Evolutionary conservation across 345 rosid genomes (phyloP).

Genomic region (Bruguiera gymnorhiza): DNA sequence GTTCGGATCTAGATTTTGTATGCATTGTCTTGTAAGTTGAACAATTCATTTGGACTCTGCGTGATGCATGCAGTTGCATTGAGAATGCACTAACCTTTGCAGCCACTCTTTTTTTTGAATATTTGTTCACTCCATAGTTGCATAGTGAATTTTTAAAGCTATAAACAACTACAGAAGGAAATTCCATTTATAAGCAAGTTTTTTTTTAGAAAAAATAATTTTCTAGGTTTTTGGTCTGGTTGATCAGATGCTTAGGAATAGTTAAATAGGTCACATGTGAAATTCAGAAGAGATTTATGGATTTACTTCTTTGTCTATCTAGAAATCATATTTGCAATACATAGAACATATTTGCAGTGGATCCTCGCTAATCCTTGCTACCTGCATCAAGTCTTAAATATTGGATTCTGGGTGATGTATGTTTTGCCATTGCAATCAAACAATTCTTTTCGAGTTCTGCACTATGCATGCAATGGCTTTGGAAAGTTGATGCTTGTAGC

Average conservation of each 20-base stretch:
- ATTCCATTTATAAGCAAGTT: background rate
- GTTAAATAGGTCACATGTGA: conserved; percentile 55
- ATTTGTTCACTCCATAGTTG: too few relatives aligned
- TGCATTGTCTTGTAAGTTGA: background rate
- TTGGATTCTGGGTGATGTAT: background rate
- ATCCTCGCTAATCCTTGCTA: too few relatives aligned
- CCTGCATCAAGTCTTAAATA: background rate
- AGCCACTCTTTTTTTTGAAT: background rate
- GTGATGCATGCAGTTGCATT: background rate
- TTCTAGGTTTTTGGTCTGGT: conserved; percentile 71
- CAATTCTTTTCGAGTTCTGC: background rate
- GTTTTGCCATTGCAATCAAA: background rate
- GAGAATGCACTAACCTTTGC: background rate
- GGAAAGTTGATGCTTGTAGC: background rate
- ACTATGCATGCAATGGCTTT: background rate
- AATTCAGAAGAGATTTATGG: background rate
- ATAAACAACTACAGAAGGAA: background rate
- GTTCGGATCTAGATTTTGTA: background rate
- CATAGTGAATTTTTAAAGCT: background rate
- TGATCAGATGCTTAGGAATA: conserved; percentile 78
- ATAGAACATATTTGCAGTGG: too few relatives aligned
- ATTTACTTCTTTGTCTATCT: background rate
- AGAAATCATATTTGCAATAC: background rate
- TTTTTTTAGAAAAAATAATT: background rate
- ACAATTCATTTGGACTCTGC: background rate